Evolutionary conservation across 1,284 basidiomycete species (phyloP).

Genomic region (Waitea zeae): DNA sequence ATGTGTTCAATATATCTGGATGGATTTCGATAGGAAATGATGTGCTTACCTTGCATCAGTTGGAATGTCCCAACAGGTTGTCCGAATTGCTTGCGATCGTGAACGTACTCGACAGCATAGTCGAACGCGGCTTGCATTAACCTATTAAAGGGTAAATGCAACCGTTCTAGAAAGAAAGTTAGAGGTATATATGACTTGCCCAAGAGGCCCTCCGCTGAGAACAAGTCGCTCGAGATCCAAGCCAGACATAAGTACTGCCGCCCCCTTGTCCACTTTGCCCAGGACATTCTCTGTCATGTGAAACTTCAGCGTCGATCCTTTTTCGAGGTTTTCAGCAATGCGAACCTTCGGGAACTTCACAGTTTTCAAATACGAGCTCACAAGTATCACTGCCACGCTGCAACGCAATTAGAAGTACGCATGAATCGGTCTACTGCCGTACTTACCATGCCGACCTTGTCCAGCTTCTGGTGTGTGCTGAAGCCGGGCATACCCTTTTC

Average conservation of each 20-base stretch:
- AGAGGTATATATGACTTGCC: slow-evolving; percentile 23
- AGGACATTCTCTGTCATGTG: slow-evolving; percentile 58
- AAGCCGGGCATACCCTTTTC: slow-evolving; percentile 75
- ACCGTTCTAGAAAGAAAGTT: slow-evolving; percentile 4
- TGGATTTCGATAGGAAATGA: slow-evolving; percentile 1
- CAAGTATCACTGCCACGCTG: slow-evolving; percentile 90
- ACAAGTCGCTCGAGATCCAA: slow-evolving; percentile 87
- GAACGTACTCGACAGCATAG: slow-evolving; percentile 75
- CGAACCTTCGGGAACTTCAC: slow-evolving; percentile 69
- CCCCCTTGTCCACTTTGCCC: slow-evolving; percentile 67
- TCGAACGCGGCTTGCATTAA: slow-evolving; percentile 94
- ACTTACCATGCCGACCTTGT: slow-evolving; percentile 98
- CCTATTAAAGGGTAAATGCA: slow-evolving; percentile 26
- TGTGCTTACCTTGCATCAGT: slow-evolving; percentile 70
- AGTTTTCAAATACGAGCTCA: slow-evolving; percentile 86
- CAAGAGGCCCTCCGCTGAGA: slow-evolving; percentile 71
- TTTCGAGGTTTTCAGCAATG: too few relatives aligned
- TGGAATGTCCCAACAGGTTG: slow-evolving; percentile 84
- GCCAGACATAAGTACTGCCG: slow-evolving; percentile 84
- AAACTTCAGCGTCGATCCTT: background rate
- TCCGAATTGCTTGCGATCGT: slow-evolving; percentile 84
- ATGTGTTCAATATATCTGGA: slow-evolving; percentile 1
- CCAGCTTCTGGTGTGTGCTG: slow-evolving; percentile 78
- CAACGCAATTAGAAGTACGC: too few relatives aligned
- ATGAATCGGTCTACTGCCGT: too few relatives aligned